Base-by-base conservation (phyloP, 78 protist genomes). In the Dictyostelium intermedium region DNA sequence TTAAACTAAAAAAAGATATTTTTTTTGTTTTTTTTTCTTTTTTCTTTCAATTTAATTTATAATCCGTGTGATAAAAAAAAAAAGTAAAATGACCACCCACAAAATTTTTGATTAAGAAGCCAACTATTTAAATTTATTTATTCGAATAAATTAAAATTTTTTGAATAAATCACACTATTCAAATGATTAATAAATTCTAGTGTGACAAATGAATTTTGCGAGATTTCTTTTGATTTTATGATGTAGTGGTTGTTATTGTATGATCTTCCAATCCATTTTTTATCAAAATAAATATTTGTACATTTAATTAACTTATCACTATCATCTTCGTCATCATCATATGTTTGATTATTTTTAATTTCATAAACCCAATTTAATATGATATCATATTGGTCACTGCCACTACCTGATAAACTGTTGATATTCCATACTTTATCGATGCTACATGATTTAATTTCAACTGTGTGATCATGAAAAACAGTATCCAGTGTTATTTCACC, bases 181-280 rank as follows among this genome's bases (percentile, higher is more conserved):
- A 72, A 32, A 16, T 34, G 39, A 32, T 72, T 72, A 9, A 72
- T 10, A 16, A 72, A 34, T 72, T 72, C 79, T 5, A 72, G 3
- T 34, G 79, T 72, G 6, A 72, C 34, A 14, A 72, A 30, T 14
- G 79, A 72, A 18, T 27, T 34, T 72, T 72, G 79, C 3, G 79
- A 16, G 2, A 72, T 34, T 72, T 13, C 25, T 72, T 72, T 72
- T 32, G 25, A 34, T 72, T 72, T 72, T 30, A 72, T 72, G 23
- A 72, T 16, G 18, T 72, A 34, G 37, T 13, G 34, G 7, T 34
- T 34, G 16, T 72, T 72, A 34, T 27, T 34, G 7, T 72, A 72
- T 7, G 79, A 72, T 34, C 35, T 72, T 30, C 79, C 79, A 72
- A 72, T 34, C 79, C 79, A 72, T 72, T 72, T 72, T 27, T 72